Evolutionary conservation across 345 rosid species (phyloP).

Genomic region (Reutealis trisperma): DNA sequence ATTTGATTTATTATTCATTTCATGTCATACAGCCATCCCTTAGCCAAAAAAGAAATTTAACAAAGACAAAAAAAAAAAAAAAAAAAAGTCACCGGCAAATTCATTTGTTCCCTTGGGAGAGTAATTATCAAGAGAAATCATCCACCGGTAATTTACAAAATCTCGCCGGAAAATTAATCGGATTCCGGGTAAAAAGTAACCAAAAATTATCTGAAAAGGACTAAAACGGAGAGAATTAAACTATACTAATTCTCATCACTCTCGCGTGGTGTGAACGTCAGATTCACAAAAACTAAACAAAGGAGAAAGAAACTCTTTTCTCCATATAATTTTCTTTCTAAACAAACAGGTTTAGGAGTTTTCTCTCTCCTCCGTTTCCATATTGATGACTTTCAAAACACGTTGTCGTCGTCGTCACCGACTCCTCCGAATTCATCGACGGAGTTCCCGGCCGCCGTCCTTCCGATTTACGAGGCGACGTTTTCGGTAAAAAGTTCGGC

Average conservation of each 20-base stretch:
- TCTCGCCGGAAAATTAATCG: slow-evolving; percentile 42
- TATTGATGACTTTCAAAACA: slow-evolving; percentile 44
- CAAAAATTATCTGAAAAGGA: not conserved
- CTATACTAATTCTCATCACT: not conserved
- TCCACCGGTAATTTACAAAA: slow-evolving; percentile 48
- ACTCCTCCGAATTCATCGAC: slow-evolving; percentile 90
- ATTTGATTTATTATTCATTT: slow-evolving; percentile 23
- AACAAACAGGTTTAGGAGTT: slow-evolving; percentile 56
- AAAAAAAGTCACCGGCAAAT: slow-evolving; percentile 38
- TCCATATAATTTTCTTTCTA: slow-evolving; percentile 23
- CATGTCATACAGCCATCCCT: slow-evolving; percentile 20
- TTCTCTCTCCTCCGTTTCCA: slow-evolving; percentile 42
- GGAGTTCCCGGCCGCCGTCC: slow-evolving; percentile 57
- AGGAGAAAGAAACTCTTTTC: slow-evolving; percentile 10
- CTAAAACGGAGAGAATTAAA: not conserved
- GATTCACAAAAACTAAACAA: slow-evolving; percentile 23
- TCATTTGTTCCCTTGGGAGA: slow-evolving; percentile 52
- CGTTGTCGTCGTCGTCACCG: slow-evolving; percentile 58
- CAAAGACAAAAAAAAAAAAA: not conserved
- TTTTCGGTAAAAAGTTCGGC: slow-evolving; percentile 36
- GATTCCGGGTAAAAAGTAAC: slow-evolving; percentile 27
- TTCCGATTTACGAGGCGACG: slow-evolving; percentile 28
- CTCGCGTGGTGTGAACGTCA: slow-evolving; percentile 22
- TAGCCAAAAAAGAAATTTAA: not conserved
- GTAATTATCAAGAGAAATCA: slow-evolving; percentile 45